Base-by-base conservation (phyloP, 1,284 basidiomycete genomes). In the Puccinia hordei region DNA sequence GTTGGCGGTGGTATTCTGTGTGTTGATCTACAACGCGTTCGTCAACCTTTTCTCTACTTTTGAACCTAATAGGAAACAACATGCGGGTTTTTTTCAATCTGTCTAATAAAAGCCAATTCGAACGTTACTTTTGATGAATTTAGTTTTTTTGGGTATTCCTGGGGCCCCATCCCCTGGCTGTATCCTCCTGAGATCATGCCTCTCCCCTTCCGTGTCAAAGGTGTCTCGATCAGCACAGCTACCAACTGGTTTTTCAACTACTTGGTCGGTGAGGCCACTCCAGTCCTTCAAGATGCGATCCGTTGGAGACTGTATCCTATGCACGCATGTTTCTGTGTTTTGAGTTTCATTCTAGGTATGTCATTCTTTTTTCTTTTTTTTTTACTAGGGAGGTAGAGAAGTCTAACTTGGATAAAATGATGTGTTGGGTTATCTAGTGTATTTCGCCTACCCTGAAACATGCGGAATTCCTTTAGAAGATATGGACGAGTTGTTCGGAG, bases 301-400 rank as follows among this genome's bases (percentile, higher is more conserved):
- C 89, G 90, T 46, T 99, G 96, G 95, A 89, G 93, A 73, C 87
- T 98, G 74, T 98, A 98, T 86, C 93, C 93, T 0, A 95, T 99
- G 92, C 94, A 97, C 83, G 94, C 93, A 15, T 94, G 94, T 87
- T 96, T 96, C 87, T 95, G 95, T 85, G 89, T 90, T 19, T 90
- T 91, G 84, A 94, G 93, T 83, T 95, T 97, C 84, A 88, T 95
- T 53, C 87, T 95, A 38, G 91, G 90, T 90, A 83, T 84, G 88
- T 86, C 41, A 59, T 82, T 82, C 68, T 44, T 82, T 71, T 15
- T 30, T 55, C 9, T 19, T 55, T 22, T 1, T 33, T 49, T 3
- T 55, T 38, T 22, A 8, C 4, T 38, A 10, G n/a, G 49, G 10
- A 22, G n/a, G 30, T 19, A 30, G 69, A 30, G 17, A n/a, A 4